Evolutionary conservation across 345 rosid species (phyloP).

Genomic region (Citrus inodora): DNA sequence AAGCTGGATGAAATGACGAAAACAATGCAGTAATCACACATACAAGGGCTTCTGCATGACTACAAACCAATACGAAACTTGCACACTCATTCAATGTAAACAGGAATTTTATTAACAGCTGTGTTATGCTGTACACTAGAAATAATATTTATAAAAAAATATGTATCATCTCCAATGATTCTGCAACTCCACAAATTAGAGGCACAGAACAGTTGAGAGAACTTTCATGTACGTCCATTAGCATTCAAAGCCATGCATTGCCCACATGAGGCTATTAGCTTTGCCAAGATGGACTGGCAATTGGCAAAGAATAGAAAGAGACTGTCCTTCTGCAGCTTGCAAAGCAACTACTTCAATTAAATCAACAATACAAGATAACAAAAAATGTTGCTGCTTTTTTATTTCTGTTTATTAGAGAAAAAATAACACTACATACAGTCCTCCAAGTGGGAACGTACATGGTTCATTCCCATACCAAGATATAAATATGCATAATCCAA

Average conservation of each 20-base stretch:
- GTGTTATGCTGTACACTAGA: neutral
- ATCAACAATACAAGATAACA: neutral
- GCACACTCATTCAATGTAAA: neutral
- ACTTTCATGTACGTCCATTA: constrained; percentile 39
- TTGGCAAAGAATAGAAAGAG: neutral
- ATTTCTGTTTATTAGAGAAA: neutral
- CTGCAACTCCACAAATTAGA: constrained; percentile 12
- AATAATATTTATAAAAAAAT: neutral
- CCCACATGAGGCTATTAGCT: constrained; percentile 36
- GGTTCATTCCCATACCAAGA: neutral
- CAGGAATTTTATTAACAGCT: neutral
- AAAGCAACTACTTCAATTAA: neutral
- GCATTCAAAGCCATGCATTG: constrained; percentile 46
- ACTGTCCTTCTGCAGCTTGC: neutral
- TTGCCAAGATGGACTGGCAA: constrained; percentile 59
- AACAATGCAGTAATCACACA: neutral
- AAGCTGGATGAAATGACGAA: neutral
- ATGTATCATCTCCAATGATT: constrained; percentile 21
- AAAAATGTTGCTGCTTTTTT: neutral
- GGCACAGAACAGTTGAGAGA: constrained; percentile 17
- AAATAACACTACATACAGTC: neutral
- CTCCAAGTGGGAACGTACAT: no score
- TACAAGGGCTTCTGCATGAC: neutral
- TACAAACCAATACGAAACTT: neutral
- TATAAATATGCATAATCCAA: neutral